A percentile compares a stretch with the other conserved stretches of the same genome.
These are phyloP conservation scores for Kwoniella sp. DNA, from an alignment of 768 basidiomycete genomes.

Conservation along the genomic window DNA sequence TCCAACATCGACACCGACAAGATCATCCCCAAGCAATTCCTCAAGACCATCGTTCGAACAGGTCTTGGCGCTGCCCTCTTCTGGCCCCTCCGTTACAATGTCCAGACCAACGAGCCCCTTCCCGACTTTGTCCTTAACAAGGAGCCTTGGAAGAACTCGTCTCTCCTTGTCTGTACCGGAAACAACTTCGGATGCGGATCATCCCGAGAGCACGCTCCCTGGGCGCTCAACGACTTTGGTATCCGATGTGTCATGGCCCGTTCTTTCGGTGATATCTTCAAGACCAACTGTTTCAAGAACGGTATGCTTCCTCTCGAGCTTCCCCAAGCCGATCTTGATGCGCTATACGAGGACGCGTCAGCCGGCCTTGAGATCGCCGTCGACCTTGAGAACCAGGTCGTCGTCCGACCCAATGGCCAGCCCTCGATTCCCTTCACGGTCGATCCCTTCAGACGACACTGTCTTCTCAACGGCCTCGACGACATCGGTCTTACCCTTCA, in stretches of 20 bases:
- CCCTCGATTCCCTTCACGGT: slow-evolving; percentile 71
- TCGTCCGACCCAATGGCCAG: slow-evolving; percentile 69
- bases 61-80: slow-evolving; percentile 82
- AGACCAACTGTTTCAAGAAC: slow-evolving; percentile 80
- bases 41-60: slow-evolving; percentile 87
- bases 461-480: slow-evolving; percentile 92
- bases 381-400: slow-evolving; percentile 78
- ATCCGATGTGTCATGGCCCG: slow-evolving; percentile 85
- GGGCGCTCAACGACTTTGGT: slow-evolving; percentile 72
- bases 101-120: slow-evolving; percentile 69
- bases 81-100: slow-evolving; percentile 75
- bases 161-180: slow-evolving; percentile 79
- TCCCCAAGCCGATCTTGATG: slow-evolving; percentile 69
- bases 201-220: slow-evolving; percentile 87
- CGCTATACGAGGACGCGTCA: slow-evolving; percentile 75
- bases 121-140: slow-evolving; percentile 85
- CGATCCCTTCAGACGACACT: slow-evolving; percentile 89
- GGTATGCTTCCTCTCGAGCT: slow-evolving; percentile 81
- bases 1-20: slow-evolving; percentile 89
- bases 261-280: slow-evolving; percentile 88
- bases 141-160: slow-evolving; percentile 71
- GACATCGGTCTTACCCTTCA: slow-evolving; percentile 94
- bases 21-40: slow-evolving; percentile 92
- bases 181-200: slow-evolving; percentile 90
- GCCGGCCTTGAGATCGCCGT: slow-evolving; percentile 76